Conservation (phyloP, 768 basidiomycete genomes). For the Porpolomopsis calyptriformis region DNA sequence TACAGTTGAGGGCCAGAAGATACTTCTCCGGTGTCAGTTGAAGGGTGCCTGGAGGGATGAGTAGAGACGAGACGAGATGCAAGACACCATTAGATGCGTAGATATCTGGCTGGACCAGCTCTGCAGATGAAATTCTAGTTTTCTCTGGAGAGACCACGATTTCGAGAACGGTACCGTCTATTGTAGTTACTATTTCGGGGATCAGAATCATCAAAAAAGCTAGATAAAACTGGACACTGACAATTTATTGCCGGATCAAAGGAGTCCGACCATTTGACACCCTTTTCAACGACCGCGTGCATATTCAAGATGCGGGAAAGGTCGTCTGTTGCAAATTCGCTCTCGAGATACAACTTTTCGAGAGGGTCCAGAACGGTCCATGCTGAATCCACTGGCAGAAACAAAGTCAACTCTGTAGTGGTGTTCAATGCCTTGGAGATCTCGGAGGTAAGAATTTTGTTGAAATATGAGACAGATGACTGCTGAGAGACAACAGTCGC, state of each 20-base stretch:
- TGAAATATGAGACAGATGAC: constrained; percentile 60
- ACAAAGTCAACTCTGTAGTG: constrained; percentile 71
- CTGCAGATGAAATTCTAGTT: constrained; percentile 45
- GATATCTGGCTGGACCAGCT: constrained; percentile 66
- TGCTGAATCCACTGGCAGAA: constrained; percentile 78
- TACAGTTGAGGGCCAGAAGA: constrained; percentile 85
- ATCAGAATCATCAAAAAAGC: constrained; percentile 5
- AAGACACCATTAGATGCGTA: constrained; percentile 93
- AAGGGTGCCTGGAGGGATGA: constrained; percentile 67
- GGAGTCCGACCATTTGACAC: constrained; percentile 58
- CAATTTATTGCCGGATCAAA: constrained; percentile 42
- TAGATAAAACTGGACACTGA: constrained; percentile 25
- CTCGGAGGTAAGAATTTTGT: constrained; percentile 55
- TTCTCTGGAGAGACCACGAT: constrained; percentile 44
- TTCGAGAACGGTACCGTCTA: constrained; percentile 57
- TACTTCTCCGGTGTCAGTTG: constrained; percentile 90
- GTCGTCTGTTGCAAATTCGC: constrained; percentile 76
- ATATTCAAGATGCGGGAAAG: constrained; percentile 66
- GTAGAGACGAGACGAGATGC: constrained; percentile 76
- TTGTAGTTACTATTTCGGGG: constrained; percentile 49
- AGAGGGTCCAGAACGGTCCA: constrained; percentile 69
- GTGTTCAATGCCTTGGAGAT: constrained; percentile 48
- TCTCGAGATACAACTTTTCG: constrained; percentile 83
- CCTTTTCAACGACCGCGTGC: constrained; percentile 52
- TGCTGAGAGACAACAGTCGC: constrained; percentile 52